Percentiles rank a stretch among this genome's conserved stretches.
Evolutionary conservation across 352 stramenopile species (phyloP).

Genomic region (Phytophthora hybrid): DNA sequence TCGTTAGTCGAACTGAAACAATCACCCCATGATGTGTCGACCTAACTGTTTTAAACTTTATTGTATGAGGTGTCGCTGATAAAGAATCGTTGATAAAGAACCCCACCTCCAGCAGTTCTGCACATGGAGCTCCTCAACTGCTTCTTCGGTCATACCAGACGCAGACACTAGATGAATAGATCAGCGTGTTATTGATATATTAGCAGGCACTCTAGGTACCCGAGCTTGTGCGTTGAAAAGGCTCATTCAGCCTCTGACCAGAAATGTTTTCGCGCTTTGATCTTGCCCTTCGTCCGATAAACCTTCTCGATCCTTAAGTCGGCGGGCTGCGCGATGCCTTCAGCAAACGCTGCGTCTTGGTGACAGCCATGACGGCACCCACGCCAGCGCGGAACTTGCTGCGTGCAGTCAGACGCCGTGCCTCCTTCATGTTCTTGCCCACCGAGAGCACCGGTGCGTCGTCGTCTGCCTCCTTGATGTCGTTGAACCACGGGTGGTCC

Average conservation of each 20-base stretch:
- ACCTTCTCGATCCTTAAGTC: constrained; percentile 3
- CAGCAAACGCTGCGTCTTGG: constrained; percentile 78
- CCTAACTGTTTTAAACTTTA: no score
- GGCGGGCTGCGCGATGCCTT: constrained; percentile 36
- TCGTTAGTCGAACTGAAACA: no score
- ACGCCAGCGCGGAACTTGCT: constrained; percentile 79
- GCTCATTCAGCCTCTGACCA: not conserved
- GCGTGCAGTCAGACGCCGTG: constrained; percentile 56
- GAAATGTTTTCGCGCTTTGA: not conserved
- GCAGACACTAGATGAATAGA: not conserved
- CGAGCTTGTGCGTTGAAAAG: not conserved
- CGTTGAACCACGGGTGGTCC: constrained; percentile 76
- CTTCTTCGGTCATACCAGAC: no score
- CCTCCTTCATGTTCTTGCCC: constrained; percentile 83
- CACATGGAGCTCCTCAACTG: no score
- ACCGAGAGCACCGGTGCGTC: constrained; percentile 58
- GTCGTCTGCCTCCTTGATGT: constrained; percentile 71
- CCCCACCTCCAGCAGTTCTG: constrained; percentile 38
- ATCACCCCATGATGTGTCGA: no score
- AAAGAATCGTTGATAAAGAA: no score
- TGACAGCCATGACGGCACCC: constrained; percentile 78
- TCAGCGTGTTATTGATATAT: constrained; percentile 12
- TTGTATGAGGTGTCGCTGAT: no score
- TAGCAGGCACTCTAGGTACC: constrained; percentile 1
- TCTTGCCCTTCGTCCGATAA: not conserved